phyloP scores from a whole-genome alignment of 352 stramenopile species.

The Peronospora destructor region DNA sequence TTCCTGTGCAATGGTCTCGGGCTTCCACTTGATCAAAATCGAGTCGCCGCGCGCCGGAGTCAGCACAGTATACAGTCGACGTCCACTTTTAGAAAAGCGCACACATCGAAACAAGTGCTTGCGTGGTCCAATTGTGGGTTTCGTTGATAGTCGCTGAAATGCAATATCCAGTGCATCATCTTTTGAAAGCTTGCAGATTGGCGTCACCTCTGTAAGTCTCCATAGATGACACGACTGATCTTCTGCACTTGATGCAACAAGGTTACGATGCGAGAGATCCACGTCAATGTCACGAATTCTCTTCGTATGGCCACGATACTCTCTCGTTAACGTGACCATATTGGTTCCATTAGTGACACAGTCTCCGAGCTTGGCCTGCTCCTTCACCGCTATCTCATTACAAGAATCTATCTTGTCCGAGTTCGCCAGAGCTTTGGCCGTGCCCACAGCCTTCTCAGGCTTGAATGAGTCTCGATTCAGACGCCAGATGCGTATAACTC shows the following conservation, averaged over 20 bases:
- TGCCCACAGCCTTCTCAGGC: slow-evolving; percentile 37
- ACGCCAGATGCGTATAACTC: slow-evolving; percentile 66
- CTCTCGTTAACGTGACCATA: slow-evolving; percentile 59
- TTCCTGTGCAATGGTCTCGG: slow-evolving; percentile 56
- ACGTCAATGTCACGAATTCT: slow-evolving; percentile 79
- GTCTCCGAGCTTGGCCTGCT: slow-evolving; percentile 53
- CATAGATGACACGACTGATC: slow-evolving; percentile 77
- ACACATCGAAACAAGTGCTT: slow-evolving; percentile 83
- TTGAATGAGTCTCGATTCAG: slow-evolving; percentile 46
- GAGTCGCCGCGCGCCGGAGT: slow-evolving; percentile 69
- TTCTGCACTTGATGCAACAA: slow-evolving; percentile 69
- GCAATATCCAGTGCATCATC: slow-evolving; percentile 67
- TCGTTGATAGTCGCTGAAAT: slow-evolving; percentile 41
- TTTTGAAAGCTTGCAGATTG: slow-evolving; percentile 68
- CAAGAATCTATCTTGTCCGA: slow-evolving; percentile 17
- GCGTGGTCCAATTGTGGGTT: slow-evolving; percentile 30
- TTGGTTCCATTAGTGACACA: slow-evolving; percentile 38
- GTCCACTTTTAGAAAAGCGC: slow-evolving; percentile 62
- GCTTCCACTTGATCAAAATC: slow-evolving; percentile 77
- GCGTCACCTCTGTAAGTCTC: slow-evolving; percentile 57
- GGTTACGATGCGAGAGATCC: slow-evolving; percentile 70
- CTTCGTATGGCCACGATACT: slow-evolving; percentile 73
- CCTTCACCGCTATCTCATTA: slow-evolving; percentile 16
- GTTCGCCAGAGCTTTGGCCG: slow-evolving; percentile 33
- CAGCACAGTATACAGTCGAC: slow-evolving; percentile 65